These are phyloP conservation scores for Erysiphe pisi DNA, from an alignment of 2,329 filamentous ascomycete genomes.

Conservation along the genomic window DNA sequence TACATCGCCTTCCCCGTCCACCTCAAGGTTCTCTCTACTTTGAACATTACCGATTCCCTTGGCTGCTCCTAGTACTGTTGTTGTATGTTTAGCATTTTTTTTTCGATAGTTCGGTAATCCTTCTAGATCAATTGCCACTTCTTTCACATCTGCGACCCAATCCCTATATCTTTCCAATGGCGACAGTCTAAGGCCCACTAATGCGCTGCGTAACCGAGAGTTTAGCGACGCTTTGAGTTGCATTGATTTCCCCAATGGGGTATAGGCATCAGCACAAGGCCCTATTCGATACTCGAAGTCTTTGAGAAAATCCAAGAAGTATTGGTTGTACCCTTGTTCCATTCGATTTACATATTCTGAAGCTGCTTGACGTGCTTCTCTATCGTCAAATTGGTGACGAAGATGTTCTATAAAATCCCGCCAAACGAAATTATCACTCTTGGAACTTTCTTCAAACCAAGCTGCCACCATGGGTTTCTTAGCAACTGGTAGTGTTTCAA, in stretches of 20 bases:
- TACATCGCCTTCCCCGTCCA: background rate
- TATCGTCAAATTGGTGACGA: background rate
- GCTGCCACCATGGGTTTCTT: background rate
- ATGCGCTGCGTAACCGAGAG: background rate
- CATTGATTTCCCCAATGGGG: background rate
- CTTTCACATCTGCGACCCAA: background rate
- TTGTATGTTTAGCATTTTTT: background rate
- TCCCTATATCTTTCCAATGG: background rate
- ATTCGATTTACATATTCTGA: constrained; percentile 4
- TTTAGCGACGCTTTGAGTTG: constrained; percentile 10
- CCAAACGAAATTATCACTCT: background rate
- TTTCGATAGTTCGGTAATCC: background rate
- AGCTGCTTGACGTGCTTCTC: background rate
- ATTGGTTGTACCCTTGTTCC: background rate
- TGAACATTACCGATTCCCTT: background rate
- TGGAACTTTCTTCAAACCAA: background rate
- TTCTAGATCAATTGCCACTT: background rate
- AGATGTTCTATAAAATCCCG: background rate
- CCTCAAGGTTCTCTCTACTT: background rate
- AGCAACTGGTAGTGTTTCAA: constrained; percentile 10
- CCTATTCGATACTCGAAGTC: constrained; percentile 1
- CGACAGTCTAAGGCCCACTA: background rate
- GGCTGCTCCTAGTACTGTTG: background rate
- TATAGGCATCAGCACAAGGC: background rate
- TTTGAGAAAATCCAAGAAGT: constrained; percentile 22